Evolutionary conservation across 148 eudicot species (phyloP).

Genomic region (Rhododendron ovatum): DNA sequence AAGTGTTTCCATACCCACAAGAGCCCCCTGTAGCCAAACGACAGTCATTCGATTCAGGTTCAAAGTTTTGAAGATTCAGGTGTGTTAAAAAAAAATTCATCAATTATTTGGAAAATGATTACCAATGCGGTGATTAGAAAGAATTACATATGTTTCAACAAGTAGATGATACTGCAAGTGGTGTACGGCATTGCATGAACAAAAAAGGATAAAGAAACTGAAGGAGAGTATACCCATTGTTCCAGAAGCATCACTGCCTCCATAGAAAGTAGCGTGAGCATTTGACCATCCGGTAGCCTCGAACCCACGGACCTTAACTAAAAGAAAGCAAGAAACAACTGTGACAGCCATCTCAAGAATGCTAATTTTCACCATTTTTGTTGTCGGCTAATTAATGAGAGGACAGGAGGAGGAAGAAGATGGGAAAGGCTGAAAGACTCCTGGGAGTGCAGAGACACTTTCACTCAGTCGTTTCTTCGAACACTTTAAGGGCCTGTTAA

Average conservation of each 20-base stretch:
- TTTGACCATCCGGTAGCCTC: constrained; percentile 48
- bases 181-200: neutral
- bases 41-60: neutral
- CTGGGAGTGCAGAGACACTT: neutral
- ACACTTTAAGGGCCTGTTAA: neutral
- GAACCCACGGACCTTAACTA: constrained; percentile 33
- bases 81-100: neutral
- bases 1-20: constrained; percentile 90
- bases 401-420: neutral
- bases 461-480: neutral
- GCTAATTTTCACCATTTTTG: constrained; percentile 25
- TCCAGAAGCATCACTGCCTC: constrained; percentile 73
- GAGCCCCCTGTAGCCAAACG: constrained; percentile 22
- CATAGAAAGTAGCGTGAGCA: constrained; percentile 78
- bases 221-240: constrained; percentile 59
- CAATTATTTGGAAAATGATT: too few relatives aligned
- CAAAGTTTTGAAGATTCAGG: neutral
- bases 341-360: constrained; percentile 12
- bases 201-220: neutral
- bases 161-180: neutral
- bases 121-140: too few relatives aligned
- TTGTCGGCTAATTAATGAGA: neutral
- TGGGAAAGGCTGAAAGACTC: neutral
- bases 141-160: too few relatives aligned
- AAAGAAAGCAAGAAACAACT: constrained; percentile 18